Conservation (phyloP, 495 filamentous ascomycete genomes). For the Cairneyella variabilis region DNA sequence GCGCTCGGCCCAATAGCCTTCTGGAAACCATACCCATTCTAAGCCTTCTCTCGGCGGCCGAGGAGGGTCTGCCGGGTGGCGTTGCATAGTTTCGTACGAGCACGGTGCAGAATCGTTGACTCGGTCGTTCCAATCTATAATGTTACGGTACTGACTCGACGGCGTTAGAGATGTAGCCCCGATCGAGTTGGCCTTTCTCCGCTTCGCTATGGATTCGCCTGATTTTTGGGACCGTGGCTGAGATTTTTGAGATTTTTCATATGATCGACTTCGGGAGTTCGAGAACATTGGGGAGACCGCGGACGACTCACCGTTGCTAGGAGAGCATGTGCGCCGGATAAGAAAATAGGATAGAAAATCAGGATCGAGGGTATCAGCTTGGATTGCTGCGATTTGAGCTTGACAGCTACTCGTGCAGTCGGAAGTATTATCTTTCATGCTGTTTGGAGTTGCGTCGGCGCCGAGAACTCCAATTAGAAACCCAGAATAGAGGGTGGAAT, state of each 20-base stretch:
- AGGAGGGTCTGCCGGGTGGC: conserved; percentile 38
- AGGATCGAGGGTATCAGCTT: neutral
- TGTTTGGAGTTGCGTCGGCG: neutral
- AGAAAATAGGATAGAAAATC: neutral
- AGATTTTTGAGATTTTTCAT: neutral
- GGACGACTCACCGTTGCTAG: neutral
- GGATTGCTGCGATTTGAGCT: neutral
- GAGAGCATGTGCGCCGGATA: neutral
- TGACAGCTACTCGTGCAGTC: neutral
- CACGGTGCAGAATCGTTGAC: neutral
- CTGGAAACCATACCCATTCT: conserved; percentile 55
- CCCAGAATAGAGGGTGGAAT: conserved; percentile 1
- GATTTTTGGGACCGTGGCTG: neutral
- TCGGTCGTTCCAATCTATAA: conserved; percentile 17
- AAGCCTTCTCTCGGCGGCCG: conserved; percentile 42
- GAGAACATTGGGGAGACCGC: neutral
- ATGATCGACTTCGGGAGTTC: neutral
- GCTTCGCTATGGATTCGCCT: neutral
- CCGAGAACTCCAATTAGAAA: conserved; percentile 2
- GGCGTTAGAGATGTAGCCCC: conserved; percentile 2
- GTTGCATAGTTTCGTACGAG: neutral
- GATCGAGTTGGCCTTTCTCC: neutral
- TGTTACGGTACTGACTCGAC: conserved; percentile 4
- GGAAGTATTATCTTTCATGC: neutral
- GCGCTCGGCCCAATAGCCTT: conserved; percentile 52